Percentiles rank a stretch among this genome's conserved stretches.
phyloP scores from a whole-genome alignment of 2,329 filamentous ascomycete species.

The Sporothrix humicola region DNA sequence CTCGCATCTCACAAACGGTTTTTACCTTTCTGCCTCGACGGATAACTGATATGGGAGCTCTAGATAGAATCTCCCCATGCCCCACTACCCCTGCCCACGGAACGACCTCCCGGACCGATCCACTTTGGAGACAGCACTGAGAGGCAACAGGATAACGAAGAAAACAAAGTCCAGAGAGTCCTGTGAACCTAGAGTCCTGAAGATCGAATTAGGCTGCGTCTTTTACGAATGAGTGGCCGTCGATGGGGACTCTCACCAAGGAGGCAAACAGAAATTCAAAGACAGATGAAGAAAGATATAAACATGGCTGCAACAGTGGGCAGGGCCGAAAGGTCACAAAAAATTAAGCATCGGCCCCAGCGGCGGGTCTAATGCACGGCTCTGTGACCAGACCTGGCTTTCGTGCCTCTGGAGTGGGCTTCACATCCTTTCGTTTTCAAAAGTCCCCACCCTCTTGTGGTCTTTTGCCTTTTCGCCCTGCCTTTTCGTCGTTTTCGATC shows the following conservation, averaged over 20 bases:
- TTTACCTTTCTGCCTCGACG: background rate
- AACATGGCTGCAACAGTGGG: background rate
- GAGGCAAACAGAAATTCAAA: background rate
- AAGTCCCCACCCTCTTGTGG: background rate
- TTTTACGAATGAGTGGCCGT: slow-evolving; percentile 1
- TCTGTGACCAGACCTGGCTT: slow-evolving; percentile 12
- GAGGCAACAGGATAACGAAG: background rate
- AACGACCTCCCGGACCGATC: slow-evolving; percentile 4
- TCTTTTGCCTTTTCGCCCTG: background rate
- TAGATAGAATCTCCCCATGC: too few species aligned
- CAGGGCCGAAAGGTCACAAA: background rate
- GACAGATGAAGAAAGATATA: background rate
- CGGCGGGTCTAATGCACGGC: slow-evolving; percentile 29
- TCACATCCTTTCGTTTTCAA: background rate
- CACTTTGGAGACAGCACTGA: background rate
- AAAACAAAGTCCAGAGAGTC: background rate
- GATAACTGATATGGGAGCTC: background rate
- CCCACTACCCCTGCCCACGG: background rate
- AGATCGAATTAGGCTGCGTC: background rate
- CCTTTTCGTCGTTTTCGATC: background rate
- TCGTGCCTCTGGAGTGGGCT: slow-evolving; percentile 1
- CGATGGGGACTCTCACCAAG: background rate
- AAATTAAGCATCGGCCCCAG: slow-evolving; percentile 27
- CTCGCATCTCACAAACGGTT: background rate
- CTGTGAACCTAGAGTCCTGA: too few species aligned